These are phyloP conservation scores for Aschersonia sp. DNA, from an alignment of 2,329 filamentous ascomycete genomes.

Conservation along the genomic window DNA sequence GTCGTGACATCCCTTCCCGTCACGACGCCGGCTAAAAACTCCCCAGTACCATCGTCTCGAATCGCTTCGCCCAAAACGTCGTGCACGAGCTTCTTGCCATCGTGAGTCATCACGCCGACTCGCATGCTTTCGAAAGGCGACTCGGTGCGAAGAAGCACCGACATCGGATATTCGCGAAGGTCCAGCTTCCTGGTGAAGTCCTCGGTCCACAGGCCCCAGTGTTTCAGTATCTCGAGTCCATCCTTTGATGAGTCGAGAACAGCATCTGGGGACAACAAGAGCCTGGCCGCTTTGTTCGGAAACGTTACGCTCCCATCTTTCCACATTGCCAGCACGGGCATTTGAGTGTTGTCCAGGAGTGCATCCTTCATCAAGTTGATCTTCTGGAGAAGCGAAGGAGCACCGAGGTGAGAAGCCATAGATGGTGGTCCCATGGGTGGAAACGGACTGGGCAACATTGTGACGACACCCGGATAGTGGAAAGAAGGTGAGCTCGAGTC, in stretches of 20 bases:
- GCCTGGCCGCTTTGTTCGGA: slow-evolving; percentile 51
- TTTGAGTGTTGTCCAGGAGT: slow-evolving; percentile 57
- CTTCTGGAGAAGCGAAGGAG: slow-evolving; percentile 57
- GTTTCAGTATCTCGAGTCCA: slow-evolving; percentile 40
- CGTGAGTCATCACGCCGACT: slow-evolving; percentile 45
- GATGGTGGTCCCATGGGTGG: slow-evolving; percentile 54
- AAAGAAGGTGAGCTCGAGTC: slow-evolving; percentile 32
- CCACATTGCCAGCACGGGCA: slow-evolving; percentile 70
- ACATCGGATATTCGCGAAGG: slow-evolving; percentile 50
- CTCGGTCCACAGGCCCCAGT: slow-evolving; percentile 49
- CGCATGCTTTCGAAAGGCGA: slow-evolving; percentile 42
- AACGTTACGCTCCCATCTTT: slow-evolving; percentile 62
- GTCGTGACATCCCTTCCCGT: slow-evolving; percentile 59
- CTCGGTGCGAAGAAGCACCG: slow-evolving; percentile 46
- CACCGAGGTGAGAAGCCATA: slow-evolving; percentile 34
- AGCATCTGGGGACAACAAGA: slow-evolving; percentile 30
- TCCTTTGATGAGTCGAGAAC: slow-evolving; percentile 26
- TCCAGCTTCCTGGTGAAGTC: slow-evolving; percentile 48
- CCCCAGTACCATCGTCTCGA: slow-evolving; percentile 49
- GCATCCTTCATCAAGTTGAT: slow-evolving; percentile 64
- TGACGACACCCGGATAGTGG: slow-evolving; percentile 35
- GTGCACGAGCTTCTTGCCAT: slow-evolving; percentile 39
- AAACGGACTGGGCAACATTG: slow-evolving; percentile 43
- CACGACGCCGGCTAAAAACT: slow-evolving; percentile 60
- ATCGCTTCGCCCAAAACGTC: slow-evolving; percentile 57